phyloP scores from a whole-genome alignment of 2,329 filamentous ascomycete genomes.

The Sporothrix phasma region DNA sequence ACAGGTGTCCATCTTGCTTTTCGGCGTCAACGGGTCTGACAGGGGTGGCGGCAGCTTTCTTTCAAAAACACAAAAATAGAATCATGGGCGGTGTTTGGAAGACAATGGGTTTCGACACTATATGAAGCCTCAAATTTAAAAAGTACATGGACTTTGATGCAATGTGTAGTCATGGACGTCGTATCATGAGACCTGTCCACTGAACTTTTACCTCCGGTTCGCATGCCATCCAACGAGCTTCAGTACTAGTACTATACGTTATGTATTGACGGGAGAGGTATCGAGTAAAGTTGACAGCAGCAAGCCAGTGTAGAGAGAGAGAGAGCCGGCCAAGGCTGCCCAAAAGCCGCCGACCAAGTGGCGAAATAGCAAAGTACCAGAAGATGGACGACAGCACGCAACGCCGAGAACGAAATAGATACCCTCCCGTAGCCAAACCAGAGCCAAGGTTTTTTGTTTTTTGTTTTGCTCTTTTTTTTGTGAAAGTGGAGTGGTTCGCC shows the following conservation, averaged over 20 bases:
- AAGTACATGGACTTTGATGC: background rate
- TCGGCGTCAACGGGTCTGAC: background rate
- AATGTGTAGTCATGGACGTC: no score
- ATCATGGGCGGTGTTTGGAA: background rate
- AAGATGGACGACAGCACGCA: background rate
- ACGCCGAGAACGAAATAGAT: background rate
- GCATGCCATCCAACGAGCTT: no score
- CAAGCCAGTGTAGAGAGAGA: background rate
- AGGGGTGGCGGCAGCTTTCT: background rate
- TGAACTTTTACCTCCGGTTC: no score
- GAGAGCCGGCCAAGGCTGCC: background rate
- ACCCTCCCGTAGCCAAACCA: background rate
- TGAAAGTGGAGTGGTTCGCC: conserved; percentile 3
- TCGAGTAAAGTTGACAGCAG: conserved; percentile 1
- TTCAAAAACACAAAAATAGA: conserved; percentile 1
- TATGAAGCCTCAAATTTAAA: background rate
- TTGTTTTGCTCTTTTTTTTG: background rate
- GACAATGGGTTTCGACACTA: background rate
- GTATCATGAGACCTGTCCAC: no score
- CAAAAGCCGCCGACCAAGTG: background rate
- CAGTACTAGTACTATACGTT: no score
- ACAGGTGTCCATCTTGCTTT: background rate
- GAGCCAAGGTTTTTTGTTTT: background rate
- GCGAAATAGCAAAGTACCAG: background rate
- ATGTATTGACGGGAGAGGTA: background rate